Conservation (phyloP, 805 yeast genomes). For the Wickerhamomyces bisporus region DNA sequence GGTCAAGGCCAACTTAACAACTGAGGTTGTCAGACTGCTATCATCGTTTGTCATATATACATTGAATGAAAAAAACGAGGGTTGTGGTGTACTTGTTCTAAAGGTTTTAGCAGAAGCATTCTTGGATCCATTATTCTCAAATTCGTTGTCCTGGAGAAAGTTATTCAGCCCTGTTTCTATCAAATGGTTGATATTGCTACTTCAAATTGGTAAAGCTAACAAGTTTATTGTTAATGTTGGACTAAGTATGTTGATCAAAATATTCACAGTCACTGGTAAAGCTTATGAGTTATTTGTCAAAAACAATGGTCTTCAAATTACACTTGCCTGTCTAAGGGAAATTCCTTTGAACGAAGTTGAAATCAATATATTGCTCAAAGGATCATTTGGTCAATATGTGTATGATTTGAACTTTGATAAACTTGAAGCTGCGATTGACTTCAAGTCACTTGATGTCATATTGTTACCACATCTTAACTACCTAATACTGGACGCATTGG, state of each 20-base stretch:
- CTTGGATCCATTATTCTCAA: slow-evolving; percentile 32
- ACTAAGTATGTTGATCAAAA: slow-evolving; percentile 43
- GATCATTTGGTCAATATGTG: slow-evolving; percentile 41
- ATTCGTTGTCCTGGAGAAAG: slow-evolving; percentile 40
- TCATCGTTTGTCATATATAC: slow-evolving; percentile 48
- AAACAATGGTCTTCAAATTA: slow-evolving; percentile 46
- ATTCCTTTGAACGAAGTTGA: slow-evolving; percentile 31
- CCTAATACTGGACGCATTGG: slow-evolving; percentile 29
- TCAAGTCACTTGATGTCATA: slow-evolving; percentile 8
- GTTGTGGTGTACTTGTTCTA: slow-evolving; percentile 26
- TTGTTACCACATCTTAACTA: slow-evolving; percentile 42
- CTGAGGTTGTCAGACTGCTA: slow-evolving; percentile 49
- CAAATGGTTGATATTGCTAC: slow-evolving; percentile 59
- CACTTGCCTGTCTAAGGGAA: slow-evolving; percentile 41
- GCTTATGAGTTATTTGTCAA: slow-evolving; percentile 45
- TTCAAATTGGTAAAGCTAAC: slow-evolving; percentile 33
- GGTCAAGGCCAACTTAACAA: slow-evolving; percentile 43
- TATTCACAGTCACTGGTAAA: slow-evolving; percentile 43
- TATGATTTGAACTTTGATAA: slow-evolving; percentile 17
- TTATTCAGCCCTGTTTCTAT: slow-evolving; percentile 52
- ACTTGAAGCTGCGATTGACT: slow-evolving; percentile 7
- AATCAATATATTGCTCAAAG: slow-evolving; percentile 35
- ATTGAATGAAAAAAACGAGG: slow-evolving; percentile 28
- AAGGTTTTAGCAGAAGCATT: slow-evolving; percentile 24
- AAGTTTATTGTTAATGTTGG: slow-evolving; percentile 25